Evolutionary conservation across 2,329 filamentous ascomycete species (phyloP).

Genomic region (Apiospora pterosperma): DNA sequence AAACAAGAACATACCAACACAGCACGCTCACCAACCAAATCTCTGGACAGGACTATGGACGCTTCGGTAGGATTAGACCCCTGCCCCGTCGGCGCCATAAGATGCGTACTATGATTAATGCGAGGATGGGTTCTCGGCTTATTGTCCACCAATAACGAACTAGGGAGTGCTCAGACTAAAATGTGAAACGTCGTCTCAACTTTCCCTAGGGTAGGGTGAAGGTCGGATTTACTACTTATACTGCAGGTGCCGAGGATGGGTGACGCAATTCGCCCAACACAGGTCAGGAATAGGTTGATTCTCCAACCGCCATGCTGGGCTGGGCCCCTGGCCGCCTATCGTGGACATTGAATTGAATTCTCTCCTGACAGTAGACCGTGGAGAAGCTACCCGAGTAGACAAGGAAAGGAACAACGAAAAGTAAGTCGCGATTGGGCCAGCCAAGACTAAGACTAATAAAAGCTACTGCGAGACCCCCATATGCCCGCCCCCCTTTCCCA

Average conservation of each 20-base stretch:
- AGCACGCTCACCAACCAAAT: not conserved
- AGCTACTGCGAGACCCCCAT: not conserved
- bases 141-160: not conserved
- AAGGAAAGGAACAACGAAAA: not conserved
- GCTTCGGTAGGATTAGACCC: not conserved
- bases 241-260: not conserved
- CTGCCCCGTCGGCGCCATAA: not conserved
- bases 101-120: not conserved
- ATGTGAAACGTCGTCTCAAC: constrained; percentile 5
- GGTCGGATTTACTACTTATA: not conserved
- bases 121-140: not conserved
- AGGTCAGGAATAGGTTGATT: not conserved
- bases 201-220: not conserved
- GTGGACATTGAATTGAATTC: not conserved
- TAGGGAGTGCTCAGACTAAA: not conserved
- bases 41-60: not conserved
- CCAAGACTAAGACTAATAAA: not conserved
- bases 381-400: not conserved
- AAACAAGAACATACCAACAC: too few species aligned
- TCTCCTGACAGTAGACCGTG: not conserved
- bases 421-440: not conserved
- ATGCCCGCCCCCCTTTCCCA: not conserved
- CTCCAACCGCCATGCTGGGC: not conserved
- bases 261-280: not conserved
- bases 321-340: not conserved